Evolutionary conservation across 306 rosid genomes (phyloP).

Genomic region (Casuarina glauca): DNA sequence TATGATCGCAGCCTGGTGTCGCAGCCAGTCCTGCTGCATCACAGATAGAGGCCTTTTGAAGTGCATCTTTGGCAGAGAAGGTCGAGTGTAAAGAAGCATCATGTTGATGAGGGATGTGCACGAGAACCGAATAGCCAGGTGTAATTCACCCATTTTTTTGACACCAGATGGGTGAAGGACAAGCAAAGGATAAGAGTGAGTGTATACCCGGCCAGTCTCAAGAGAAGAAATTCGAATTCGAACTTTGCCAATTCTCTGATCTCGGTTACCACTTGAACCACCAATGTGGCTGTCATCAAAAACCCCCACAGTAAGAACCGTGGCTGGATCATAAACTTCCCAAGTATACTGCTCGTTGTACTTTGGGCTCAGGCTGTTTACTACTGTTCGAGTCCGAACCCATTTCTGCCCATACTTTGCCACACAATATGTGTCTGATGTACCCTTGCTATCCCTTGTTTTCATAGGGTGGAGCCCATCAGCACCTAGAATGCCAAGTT

Average conservation of each 20-base stretch:
- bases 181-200: constrained; percentile 72
- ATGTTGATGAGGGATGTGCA: constrained; percentile 58
- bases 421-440: constrained; percentile 76
- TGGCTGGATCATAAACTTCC: constrained; percentile 88
- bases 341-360: constrained; percentile 94
- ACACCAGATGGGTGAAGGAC: constrained; percentile 77
- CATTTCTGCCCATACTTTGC: constrained; percentile 93
- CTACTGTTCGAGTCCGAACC: constrained; percentile 86
- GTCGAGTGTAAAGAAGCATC: constrained; percentile 65
- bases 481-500: constrained; percentile 78
- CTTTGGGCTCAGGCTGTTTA: constrained; percentile 60
- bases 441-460: constrained; percentile 67
- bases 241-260: constrained; percentile 73
- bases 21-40: constrained; percentile 71
- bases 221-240: constrained; percentile 87
- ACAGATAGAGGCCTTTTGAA: constrained; percentile 65
- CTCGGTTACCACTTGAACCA: constrained; percentile 54
- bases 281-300: constrained; percentile 65
- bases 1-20: constrained; percentile 59
- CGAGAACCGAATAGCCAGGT: constrained; percentile 83
- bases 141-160: constrained; percentile 87
- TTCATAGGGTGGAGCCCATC: constrained; percentile 70
- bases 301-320: constrained; percentile 87
- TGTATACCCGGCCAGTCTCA: constrained; percentile 74
- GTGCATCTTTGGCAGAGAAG: constrained; percentile 94